A percentile compares a stretch with the other conserved stretches of the same genome.
These are phyloP conservation scores for Platanthera zijinensis DNA, from an alignment of 106 monocot species.

Conservation along the genomic window DNA sequence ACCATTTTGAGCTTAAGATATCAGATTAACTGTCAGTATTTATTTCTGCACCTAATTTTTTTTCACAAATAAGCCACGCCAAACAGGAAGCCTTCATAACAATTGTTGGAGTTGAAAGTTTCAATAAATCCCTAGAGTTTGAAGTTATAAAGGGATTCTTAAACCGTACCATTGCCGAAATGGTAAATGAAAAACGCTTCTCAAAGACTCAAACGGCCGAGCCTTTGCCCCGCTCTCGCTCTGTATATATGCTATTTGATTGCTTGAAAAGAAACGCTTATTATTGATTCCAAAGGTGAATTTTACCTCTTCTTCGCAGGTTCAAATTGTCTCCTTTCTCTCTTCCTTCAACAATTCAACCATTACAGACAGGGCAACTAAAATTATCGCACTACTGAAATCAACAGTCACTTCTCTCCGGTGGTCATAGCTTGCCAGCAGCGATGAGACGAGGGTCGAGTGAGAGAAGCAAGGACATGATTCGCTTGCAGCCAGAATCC, in stretches of 20 bases:
- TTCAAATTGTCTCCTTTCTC: not conserved
- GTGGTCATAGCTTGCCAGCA: not conserved
- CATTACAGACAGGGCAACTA: not conserved
- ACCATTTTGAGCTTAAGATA: too few relatives aligned
- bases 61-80: too few relatives aligned
- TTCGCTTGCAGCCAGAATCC: conserved; percentile 65
- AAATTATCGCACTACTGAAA: not conserved
- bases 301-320: not conserved
- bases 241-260: not conserved
- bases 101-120: too few relatives aligned
- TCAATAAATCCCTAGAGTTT: too few relatives aligned
- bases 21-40: too few relatives aligned
- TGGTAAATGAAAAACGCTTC: not conserved
- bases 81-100: too few relatives aligned
- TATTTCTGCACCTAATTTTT: too few relatives aligned
- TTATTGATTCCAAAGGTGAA: conserved; percentile 1
- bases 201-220: not conserved
- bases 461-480: conserved; percentile 53
- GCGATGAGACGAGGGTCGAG: conserved; percentile 1
- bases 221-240: not conserved
- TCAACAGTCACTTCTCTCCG: not conserved
- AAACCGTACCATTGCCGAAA: too few relatives aligned
- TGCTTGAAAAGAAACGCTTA: not conserved
- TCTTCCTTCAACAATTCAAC: not conserved
- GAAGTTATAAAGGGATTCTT: too few relatives aligned